Evolutionary conservation across 2,329 filamentous ascomycete species (phyloP), one percentile per base, ranked within the genome.

Genomic region (Verticillium zaregamsianum): DNA sequence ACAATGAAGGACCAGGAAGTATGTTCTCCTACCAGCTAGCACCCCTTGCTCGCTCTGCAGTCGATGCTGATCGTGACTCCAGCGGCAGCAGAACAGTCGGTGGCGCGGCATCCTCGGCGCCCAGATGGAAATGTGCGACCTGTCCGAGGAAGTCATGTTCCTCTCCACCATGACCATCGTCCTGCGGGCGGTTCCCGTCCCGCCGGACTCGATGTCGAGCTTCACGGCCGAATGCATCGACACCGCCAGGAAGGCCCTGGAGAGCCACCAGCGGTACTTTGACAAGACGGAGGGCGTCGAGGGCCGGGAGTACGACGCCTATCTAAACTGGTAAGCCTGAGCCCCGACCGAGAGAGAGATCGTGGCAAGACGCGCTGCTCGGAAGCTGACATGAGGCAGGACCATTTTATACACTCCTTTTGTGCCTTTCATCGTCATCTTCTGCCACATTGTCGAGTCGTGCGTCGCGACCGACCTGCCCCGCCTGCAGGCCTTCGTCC

Each of bases 361-460:
- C 28, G 28, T 25, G 28, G 28, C 28, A 28, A 28, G 5, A 28
- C 28, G 28, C 28, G 28, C 28, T 5, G 28, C 28, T 28, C 28
- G 28, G 28, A 17, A 32, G 11, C 52, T 55, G 15, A 54, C 52
- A 32, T 2, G 0, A 2, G 12, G n/a, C 31, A 80, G 78, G 78
- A 78, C 75, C 1, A 71, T 81, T 5, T 70, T 82, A 2, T 82
- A 82, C 66, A 77, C 80, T 12, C 82, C 81, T 0, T 83, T 84
- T 62, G 80, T 81, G 11, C 79, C 81, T 0, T 84, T 83, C 67
- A 81, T 82, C 58, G 79, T 83, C 3, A 74, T 83, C 5, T 84
- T 84, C 72, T 80, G 79, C 35, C 75, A 79, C 8, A 76, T 78
- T 5, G 79, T 81, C 59, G 79, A 84, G 65, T 80, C 80, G 0